Evolutionary conservation across 257 asterid genomes (phyloP).

Genomic region (Ballota nigra): DNA sequence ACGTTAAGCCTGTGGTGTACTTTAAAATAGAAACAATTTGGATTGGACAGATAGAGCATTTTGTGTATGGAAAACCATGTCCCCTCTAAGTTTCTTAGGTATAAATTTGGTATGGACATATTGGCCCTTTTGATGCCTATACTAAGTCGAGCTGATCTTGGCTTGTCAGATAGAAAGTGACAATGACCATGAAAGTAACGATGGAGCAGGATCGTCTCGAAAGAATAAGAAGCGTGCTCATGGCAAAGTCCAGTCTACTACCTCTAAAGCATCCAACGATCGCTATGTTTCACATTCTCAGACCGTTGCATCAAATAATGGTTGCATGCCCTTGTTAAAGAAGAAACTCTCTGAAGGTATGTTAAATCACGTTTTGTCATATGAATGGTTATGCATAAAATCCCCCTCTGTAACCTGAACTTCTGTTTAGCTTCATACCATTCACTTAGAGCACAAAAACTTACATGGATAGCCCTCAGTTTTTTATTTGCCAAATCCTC

Average conservation of each 20-base stretch:
- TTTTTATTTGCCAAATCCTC: slow-evolving; percentile 7
- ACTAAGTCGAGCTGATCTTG: slow-evolving; percentile 29
- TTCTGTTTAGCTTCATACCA: neutral
- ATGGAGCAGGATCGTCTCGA: slow-evolving; percentile 72
- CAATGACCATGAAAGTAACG: slow-evolving; percentile 84
- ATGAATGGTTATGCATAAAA: slow-evolving; percentile 8
- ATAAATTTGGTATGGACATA: slow-evolving; percentile 7
- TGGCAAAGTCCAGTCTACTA: slow-evolving; percentile 51
- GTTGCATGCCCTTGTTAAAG: slow-evolving; percentile 56
- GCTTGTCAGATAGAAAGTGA: slow-evolving; percentile 76
- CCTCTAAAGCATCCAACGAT: slow-evolving; percentile 52
- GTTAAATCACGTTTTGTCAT: slow-evolving; percentile 14
- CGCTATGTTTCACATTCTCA: slow-evolving; percentile 43
- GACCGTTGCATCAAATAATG: slow-evolving; percentile 43
- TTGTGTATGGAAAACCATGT: neutral
- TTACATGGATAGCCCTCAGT: slow-evolving; percentile 2
- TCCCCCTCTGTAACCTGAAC: neutral
- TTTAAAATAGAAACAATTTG: no score
- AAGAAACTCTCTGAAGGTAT: slow-evolving; percentile 82
- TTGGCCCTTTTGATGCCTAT: slow-evolving; percentile 31
- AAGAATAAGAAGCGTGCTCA: slow-evolving; percentile 69
- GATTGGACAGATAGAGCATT: neutral
- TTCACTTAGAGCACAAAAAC: neutral
- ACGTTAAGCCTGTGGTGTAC: no score
- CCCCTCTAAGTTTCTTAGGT: slow-evolving; percentile 14